A percentile compares a stretch with the other conserved stretches of the same genome.
Evolutionary conservation across 2,329 filamentous ascomycete species (phyloP).

Genomic region (Colletotrichum filicis): DNA sequence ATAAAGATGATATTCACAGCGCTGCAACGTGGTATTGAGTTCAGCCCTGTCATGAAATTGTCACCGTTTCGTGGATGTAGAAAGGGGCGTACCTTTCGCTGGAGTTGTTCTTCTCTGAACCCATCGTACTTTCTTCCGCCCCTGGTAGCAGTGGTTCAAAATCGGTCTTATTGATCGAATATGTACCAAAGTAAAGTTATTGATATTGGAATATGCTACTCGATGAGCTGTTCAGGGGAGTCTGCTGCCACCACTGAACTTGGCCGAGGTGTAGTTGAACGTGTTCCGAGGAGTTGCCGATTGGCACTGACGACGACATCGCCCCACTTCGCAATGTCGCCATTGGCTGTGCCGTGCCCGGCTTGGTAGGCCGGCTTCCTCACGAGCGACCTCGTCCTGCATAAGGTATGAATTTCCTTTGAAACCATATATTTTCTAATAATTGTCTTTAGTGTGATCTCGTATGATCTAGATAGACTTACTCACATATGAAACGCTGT

Average conservation of each 20-base stretch:
- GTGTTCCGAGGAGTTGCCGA: neutral
- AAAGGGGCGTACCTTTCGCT: slow-evolving; percentile 6
- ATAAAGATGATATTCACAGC: slow-evolving; percentile 72
- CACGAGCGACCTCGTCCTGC: neutral
- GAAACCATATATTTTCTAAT: neutral
- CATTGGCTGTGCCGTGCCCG: neutral
- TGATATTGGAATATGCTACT: neutral
- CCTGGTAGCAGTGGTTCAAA: neutral
- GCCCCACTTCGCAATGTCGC: slow-evolving; percentile 5
- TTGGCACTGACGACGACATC: neutral
- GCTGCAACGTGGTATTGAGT: slow-evolving; percentile 39
- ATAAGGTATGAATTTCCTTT: too few relatives aligned
- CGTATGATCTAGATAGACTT: neutral
- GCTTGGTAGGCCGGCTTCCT: neutral
- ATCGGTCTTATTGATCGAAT: neutral
- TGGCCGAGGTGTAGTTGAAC: neutral
- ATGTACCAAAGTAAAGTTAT: neutral
- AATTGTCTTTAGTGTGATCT: neutral
- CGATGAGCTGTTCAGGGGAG: neutral
- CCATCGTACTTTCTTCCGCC: neutral
- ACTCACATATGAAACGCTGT: too few relatives aligned
- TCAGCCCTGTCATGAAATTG: neutral
- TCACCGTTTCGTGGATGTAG: neutral
- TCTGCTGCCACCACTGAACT: neutral
- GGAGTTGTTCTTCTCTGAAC: neutral